A percentile compares a stretch with the other conserved stretches of the same genome.
Evolutionary conservation across 345 rosid genomes (phyloP).

Genomic region (Diplotaxis tenuifolia): DNA sequence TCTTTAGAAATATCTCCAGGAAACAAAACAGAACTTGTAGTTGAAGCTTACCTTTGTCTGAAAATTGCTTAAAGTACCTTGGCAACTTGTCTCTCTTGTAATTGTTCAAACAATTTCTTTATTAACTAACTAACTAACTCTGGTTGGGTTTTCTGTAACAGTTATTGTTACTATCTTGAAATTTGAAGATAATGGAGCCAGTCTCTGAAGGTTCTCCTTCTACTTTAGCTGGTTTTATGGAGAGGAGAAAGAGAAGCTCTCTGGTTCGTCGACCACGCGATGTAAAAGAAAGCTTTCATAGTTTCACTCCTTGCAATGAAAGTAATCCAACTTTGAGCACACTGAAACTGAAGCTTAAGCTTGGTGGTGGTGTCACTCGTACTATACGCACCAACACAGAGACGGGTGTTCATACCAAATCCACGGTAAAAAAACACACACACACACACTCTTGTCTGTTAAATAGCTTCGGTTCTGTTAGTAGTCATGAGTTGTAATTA

Average conservation of each 20-base stretch:
- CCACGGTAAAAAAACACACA: background rate
- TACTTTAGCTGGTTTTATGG: constrained; percentile 35
- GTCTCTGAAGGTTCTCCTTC: constrained; percentile 33
- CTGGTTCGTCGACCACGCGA: constrained; percentile 47
- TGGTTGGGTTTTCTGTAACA: background rate
- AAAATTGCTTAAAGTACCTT: background rate
- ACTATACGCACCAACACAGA: constrained; percentile 49
- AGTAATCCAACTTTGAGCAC: constrained; percentile 40
- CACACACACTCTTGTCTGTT: background rate
- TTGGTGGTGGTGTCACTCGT: constrained; percentile 51
- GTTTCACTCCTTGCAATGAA: constrained; percentile 35
- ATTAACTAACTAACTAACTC: constrained; percentile 38
- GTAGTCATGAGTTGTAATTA: background rate
- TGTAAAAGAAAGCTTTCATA: constrained; percentile 24
- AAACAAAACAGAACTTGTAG: background rate
- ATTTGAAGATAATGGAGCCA: constrained; percentile 45
- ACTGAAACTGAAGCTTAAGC: constrained; percentile 63
- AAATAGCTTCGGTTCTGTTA: background rate
- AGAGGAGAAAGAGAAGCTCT: constrained; percentile 56
- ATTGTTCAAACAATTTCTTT: background rate
- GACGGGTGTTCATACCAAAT: constrained; percentile 7
- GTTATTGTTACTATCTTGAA: background rate
- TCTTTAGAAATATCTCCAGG: background rate
- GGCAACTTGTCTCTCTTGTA: background rate
- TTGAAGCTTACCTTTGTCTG: background rate